Evolutionary conservation across 257 asterid species (phyloP), one percentile per base, ranked within the genome.

Genomic region (Nicotiana obtusifolia): DNA sequence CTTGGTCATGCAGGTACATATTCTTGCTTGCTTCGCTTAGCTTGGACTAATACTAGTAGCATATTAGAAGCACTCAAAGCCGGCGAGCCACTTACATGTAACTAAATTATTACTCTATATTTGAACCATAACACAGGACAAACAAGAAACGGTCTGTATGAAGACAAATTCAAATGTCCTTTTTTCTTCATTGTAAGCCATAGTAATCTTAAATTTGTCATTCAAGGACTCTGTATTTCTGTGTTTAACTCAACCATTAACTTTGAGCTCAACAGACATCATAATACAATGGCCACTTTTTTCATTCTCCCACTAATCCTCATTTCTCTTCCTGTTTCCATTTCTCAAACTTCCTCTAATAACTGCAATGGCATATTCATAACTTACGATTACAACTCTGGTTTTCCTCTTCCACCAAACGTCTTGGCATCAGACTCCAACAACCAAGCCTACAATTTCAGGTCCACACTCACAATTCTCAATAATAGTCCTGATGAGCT

Each of bases 371-470:
- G 92, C 67, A 76, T 92, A 19, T 69, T 87, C 13, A 56, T 89
- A 80, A 82, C 88, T 49, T 93, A 91, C 87, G 64, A 28, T 14
- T 91, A 89, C 41, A 44, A 53, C 19, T 41, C 84, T 11, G 91
- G 93, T 24, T 33, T 56, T 5, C 77, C 31, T 44, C 56, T 91
- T 83, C 84, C 90, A 26, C 97, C 97, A 4, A 65, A 59, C 54
- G 85, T 90, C 37, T 22, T 71, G 37, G 85, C 87, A 11, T 73
- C 57, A 5, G 86, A 90, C 65, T 84, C 87, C 22, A 66, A 17
- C 53, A 81, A 84, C 33, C 97, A 93, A 83, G 89, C 93, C 17
- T 91, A 90, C 90, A 87, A 90, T 33, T 93, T 93, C 83, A 81
- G 53, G 37, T 90, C 97, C 6, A 91, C 84, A 19, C 81, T 93